These are phyloP conservation scores for Hypoxylon trugodes DNA, from an alignment of 495 filamentous ascomycete genomes.

Conservation along the genomic window DNA sequence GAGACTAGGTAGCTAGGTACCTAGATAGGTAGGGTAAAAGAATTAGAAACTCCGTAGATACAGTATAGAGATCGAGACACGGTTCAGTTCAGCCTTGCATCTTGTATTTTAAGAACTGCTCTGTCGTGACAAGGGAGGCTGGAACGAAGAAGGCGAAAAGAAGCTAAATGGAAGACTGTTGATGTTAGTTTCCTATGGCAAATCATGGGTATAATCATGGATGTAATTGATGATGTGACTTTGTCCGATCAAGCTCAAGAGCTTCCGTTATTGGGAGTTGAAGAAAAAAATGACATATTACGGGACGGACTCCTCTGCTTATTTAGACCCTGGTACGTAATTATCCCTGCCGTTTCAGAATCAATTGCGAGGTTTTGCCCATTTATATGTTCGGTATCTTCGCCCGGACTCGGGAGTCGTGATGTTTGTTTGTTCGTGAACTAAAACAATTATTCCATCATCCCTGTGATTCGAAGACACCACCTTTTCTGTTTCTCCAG, in stretches of 20 bases:
- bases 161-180: constrained; percentile 20
- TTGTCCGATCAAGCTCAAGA: constrained; percentile 14
- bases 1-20: not conserved
- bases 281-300: constrained; percentile 19
- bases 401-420: constrained; percentile 19
- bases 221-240: constrained; percentile 18
- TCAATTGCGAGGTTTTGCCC: constrained; percentile 10
- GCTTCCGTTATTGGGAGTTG: constrained; percentile 1
- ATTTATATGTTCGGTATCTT: constrained; percentile 8
- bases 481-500: constrained; percentile 5
- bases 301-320: constrained; percentile 20
- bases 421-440: not conserved
- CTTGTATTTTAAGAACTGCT: not conserved
- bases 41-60: not conserved
- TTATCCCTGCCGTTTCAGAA: constrained; percentile 31
- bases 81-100: constrained; percentile 15
- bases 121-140: not conserved
- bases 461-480: constrained; percentile 22
- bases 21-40: not conserved
- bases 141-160: constrained; percentile 8
- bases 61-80: too few species aligned
- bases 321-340: constrained; percentile 27
- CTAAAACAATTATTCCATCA: constrained; percentile 10
- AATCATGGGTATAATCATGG: too few species aligned
- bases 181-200: not conserved